A percentile compares a stretch with the other conserved stretches of the same genome.
These are phyloP conservation scores for Candida arabinofermentans DNA, from an alignment of 805 yeast species.

Conservation along the genomic window DNA sequence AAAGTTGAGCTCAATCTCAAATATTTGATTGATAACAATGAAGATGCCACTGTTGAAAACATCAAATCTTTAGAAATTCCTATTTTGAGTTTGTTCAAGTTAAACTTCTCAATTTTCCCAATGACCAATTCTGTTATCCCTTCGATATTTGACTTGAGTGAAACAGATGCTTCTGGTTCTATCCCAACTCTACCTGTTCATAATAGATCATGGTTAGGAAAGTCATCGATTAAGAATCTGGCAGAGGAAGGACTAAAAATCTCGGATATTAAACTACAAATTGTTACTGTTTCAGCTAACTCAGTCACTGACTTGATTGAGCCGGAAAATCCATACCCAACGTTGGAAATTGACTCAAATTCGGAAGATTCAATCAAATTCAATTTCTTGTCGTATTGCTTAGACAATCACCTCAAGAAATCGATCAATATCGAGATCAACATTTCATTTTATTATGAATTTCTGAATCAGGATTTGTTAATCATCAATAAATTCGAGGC, in stretches of 20 bases:
- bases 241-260: conserved; percentile 29
- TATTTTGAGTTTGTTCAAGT: conserved; percentile 29
- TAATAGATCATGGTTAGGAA: conserved; percentile 34
- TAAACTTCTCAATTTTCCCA: conserved; percentile 30
- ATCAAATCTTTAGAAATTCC: conserved; percentile 20
- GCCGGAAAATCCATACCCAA: neutral
- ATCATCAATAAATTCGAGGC: conserved; percentile 30
- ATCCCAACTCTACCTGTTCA: conserved; percentile 26
- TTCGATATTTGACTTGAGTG: conserved; percentile 17
- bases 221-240: conserved; percentile 29
- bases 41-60: conserved; percentile 28
- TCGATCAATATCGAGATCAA: conserved; percentile 21
- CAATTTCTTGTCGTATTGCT: conserved; percentile 15
- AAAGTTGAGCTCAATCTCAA: conserved; percentile 18
- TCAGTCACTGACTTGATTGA: conserved; percentile 6
- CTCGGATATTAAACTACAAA: conserved; percentile 25
- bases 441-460: conserved; percentile 15
- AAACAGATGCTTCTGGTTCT: conserved; percentile 10
- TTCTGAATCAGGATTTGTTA: conserved; percentile 3
- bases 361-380: conserved; percentile 6
- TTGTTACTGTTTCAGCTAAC: conserved; percentile 6
- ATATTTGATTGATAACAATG: conserved; percentile 28
- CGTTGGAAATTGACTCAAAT: neutral
- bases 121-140: conserved; percentile 27
- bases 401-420: conserved; percentile 14